Evolutionary conservation across 371 early-diverging fungal genomes (phyloP), one percentile per base, ranked within the genome.

Genomic region (Mucor mucedo): DNA sequence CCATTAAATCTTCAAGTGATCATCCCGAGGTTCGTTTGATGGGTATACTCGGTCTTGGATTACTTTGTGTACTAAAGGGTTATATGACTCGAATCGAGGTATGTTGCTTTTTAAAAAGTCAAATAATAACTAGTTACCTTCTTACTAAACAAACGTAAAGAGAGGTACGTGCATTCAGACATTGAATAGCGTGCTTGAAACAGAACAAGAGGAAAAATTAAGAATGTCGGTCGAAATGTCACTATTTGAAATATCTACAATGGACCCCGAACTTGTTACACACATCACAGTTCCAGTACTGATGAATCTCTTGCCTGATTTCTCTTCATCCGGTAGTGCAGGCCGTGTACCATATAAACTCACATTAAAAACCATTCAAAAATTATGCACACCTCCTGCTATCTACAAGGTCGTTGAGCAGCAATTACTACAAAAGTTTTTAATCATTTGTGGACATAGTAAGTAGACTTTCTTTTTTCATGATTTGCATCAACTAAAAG

Each of bases 1-100:
- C 88, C 0, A 60, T 86, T 11, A 71, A 75, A 29, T 58, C 76
- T 0, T 79, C 83, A 29, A 89, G 87, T 57, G 91, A 91, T 69
- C 87, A 91, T 68, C 85, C 84, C 65, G 84, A 85, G 11, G 62
- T 91, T 53, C 80, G 89, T 33, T 71, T 87, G 13, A 80, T 83
- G 48, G 90, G 90, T 10, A 68, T 89, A 13, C 82, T 85, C 44
- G 92, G 92, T 4, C 75, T 91, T 27, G 66, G 66, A 0, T 45
- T 61, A 33, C 28, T 66, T 13, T 66, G 66, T 50, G 66, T 61
- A 29, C 32, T 66, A 11, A 66, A 55, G 14, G 10, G 48, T 7
- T 63, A 56, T 21, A 41, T 63, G 50, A 50, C 29, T 13, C 40
- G 38, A 27, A 41, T 32, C 21, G 57, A 57, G 45, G 57, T 63